These are phyloP conservation scores for Trichoderma polysporum DNA, from an alignment of 2,329 filamentous ascomycete species.

Conservation along the genomic window DNA sequence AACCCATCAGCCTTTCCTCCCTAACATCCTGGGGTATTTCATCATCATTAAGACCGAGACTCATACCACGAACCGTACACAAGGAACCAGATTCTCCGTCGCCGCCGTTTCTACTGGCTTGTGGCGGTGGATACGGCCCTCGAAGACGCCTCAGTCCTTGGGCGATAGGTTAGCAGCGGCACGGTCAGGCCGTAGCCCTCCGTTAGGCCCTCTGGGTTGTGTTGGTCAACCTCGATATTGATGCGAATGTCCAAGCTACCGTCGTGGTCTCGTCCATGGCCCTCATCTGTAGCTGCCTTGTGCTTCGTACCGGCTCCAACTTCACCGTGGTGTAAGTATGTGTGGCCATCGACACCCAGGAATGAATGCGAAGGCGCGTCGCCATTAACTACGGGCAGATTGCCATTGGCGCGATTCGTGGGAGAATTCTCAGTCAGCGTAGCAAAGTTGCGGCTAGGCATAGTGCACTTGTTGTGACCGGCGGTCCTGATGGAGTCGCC, in stretches of 20 bases:
- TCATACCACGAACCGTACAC: neutral
- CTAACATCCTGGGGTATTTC: neutral
- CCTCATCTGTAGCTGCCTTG: conserved; percentile 61
- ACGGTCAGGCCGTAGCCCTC: conserved; percentile 81
- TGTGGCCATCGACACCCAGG: conserved; percentile 62
- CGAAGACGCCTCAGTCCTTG: conserved; percentile 26
- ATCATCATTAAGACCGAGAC: neutral
- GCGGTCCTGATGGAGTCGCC: conserved; percentile 73
- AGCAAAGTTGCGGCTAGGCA: conserved; percentile 91
- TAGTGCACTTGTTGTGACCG: conserved; percentile 78
- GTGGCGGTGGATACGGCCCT: conserved; percentile 23
- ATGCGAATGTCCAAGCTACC: conserved; percentile 76
- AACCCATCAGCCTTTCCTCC: neutral
- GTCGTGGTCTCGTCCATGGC: conserved; percentile 57
- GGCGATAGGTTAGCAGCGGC: conserved; percentile 59
- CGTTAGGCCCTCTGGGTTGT: conserved; percentile 76
- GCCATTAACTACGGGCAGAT: conserved; percentile 25
- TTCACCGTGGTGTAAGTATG: conserved; percentile 73
- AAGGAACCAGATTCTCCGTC: neutral
- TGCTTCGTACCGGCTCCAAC: conserved; percentile 75
- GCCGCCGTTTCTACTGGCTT: conserved; percentile 1
- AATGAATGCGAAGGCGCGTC: conserved; percentile 34
- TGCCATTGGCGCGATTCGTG: conserved; percentile 35
- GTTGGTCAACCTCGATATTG: conserved; percentile 83
- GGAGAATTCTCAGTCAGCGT: conserved; percentile 86